Evolutionary conservation across 2,329 filamentous ascomycete genomes (phyloP).

Genomic region (Didymella lethalis): DNA sequence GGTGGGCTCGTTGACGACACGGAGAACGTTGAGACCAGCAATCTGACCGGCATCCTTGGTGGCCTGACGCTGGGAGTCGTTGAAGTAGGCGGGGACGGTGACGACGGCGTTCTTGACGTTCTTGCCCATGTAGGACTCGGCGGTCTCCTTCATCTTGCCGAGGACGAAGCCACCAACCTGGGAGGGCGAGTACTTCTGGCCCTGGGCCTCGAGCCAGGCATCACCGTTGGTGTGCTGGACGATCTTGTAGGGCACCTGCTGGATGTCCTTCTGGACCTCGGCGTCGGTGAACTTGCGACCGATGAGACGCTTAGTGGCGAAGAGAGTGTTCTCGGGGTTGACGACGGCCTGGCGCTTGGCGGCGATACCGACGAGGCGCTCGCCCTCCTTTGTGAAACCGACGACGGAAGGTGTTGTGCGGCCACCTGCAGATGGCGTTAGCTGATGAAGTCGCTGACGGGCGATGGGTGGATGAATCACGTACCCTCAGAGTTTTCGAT

Average conservation of each 20-base stretch:
- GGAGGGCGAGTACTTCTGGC: constrained; percentile 96
- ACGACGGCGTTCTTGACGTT: constrained; percentile 94
- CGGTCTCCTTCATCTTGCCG: constrained; percentile 99
- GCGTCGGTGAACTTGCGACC: constrained; percentile 93
- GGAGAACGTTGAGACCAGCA: constrained; percentile 92
- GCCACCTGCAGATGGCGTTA: constrained; percentile 65
- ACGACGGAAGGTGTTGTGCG: constrained; percentile 94
- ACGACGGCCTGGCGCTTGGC: constrained; percentile 98
- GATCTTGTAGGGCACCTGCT: constrained; percentile 98
- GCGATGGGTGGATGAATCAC: constrained; percentile 14
- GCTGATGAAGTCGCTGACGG: constrained; percentile 10
- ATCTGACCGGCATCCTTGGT: constrained; percentile 99
- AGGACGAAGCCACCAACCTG: constrained; percentile 97
- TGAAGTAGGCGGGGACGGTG: constrained; percentile 98
- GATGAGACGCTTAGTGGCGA: constrained; percentile 98
- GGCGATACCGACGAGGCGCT: constrained; percentile 94
- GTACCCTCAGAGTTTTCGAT: constrained; percentile 97
- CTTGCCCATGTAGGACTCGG: constrained; percentile 90
- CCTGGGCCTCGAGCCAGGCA: constrained; percentile 92
- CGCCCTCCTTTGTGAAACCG: constrained; percentile 92
- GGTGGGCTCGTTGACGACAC: constrained; percentile 97
- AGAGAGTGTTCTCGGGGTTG: constrained; percentile 98
- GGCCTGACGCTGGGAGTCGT: constrained; percentile 96
- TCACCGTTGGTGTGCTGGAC: constrained; percentile 96
- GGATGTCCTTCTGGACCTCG: constrained; percentile 95